These are phyloP conservation scores for Microsporum canis DNA, from an alignment of 2,329 filamentous ascomycete genomes.

Conservation along the genomic window DNA sequence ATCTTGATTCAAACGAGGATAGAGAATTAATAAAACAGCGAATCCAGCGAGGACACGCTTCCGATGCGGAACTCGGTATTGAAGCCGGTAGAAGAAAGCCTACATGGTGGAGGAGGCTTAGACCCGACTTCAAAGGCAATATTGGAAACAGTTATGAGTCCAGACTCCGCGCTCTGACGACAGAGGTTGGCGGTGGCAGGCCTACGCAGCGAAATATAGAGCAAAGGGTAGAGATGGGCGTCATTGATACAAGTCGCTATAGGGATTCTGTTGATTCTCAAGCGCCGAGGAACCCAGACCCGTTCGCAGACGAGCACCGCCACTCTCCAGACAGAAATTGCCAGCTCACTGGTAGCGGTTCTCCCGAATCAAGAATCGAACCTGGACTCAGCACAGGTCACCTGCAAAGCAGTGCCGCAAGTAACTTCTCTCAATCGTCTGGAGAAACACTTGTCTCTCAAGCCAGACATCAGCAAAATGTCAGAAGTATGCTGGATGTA, in stretches of 20 bases:
- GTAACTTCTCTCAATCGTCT: slow-evolving; percentile 10
- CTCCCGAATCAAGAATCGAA: neutral
- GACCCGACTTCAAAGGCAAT: slow-evolving; percentile 21
- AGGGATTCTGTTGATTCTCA: slow-evolving; percentile 4
- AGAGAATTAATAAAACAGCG: slow-evolving; percentile 54
- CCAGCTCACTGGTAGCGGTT: neutral
- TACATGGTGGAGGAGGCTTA: slow-evolving; percentile 49
- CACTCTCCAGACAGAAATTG: neutral
- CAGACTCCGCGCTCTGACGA: slow-evolving; percentile 24
- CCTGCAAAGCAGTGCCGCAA: slow-evolving; percentile 4
- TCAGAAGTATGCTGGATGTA: slow-evolving; percentile 13
- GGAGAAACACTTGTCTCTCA: slow-evolving; percentile 10
- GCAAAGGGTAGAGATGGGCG: slow-evolving; percentile 29
- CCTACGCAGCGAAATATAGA: slow-evolving; percentile 21
- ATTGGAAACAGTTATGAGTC: slow-evolving; percentile 17
- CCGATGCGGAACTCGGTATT: slow-evolving; percentile 50
- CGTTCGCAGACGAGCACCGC: slow-evolving; percentile 3
- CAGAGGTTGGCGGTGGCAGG: slow-evolving; percentile 26
- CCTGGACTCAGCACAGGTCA: neutral
- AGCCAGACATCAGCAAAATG: slow-evolving; percentile 8
- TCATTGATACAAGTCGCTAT: slow-evolving; percentile 19
- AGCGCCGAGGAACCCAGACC: slow-evolving; percentile 5
- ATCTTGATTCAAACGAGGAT: slow-evolving; percentile 59
- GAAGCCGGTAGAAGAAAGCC: slow-evolving; percentile 45
- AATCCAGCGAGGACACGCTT: slow-evolving; percentile 42